Conservation (phyloP, 176 grass and related monocot genomes). For the Luzula sylvatica region DNA sequence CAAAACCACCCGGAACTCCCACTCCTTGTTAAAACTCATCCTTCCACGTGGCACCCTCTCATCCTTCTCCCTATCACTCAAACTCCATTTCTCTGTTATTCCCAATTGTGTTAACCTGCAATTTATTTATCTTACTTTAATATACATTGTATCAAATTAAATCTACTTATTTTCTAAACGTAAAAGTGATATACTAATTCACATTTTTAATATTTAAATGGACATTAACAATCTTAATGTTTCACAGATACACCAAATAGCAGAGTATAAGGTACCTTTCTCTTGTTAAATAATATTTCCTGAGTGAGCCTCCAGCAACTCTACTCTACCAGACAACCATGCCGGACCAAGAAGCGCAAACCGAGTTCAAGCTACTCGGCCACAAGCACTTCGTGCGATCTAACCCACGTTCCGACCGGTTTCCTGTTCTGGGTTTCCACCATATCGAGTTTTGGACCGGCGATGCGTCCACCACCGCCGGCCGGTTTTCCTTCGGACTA, state of each 20-base stretch:
- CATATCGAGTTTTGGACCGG: conserved; percentile 86
- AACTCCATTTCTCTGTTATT: not conserved
- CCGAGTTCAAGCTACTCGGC: conserved; percentile 32
- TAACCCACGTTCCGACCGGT: conserved; percentile 52
- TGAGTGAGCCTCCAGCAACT: not conserved
- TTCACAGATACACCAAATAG: no score
- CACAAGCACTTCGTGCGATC: conserved; percentile 23
- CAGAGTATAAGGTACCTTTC: no score
- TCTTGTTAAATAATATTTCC: no score
- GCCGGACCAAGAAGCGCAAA: conserved; percentile 6
- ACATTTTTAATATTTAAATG: no score
- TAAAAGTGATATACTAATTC: no score
- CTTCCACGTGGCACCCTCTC: conserved; percentile 1
- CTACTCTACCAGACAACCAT: not conserved
- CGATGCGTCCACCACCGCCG: conserved; percentile 47
- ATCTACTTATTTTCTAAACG: no score
- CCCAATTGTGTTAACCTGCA: no score
- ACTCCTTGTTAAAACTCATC: not conserved
- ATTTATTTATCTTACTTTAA: no score
- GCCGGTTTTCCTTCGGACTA: conserved; percentile 73
- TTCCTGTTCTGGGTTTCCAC: conserved; percentile 59
- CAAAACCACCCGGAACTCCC: conserved; percentile 5
- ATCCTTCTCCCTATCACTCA: not conserved
- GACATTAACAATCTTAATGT: no score
- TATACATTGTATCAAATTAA: no score